Evolutionary conservation across 225 moss, liverwort and hornwort genomes (phyloP).

Genomic region (Polytrichum formosum): DNA sequence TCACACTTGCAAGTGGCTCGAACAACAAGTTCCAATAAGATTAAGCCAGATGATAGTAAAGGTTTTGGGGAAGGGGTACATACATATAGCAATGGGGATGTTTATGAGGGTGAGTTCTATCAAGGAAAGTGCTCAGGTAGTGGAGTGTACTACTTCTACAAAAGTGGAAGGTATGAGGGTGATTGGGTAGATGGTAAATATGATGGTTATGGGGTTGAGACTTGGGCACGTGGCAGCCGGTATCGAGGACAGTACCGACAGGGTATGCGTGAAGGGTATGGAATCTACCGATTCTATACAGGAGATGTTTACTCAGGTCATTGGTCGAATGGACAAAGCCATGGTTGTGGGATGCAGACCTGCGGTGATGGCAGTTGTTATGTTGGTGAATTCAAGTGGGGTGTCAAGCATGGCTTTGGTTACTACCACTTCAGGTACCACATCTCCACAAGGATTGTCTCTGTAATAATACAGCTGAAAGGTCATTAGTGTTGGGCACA

Average conservation of each 20-base stretch:
- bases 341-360: conserved; percentile 87
- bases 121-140: conserved; percentile 81
- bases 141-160: conserved; percentile 93
- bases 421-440: conserved; percentile 83
- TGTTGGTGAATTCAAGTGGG: conserved; percentile 95
- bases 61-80: conserved; percentile 76
- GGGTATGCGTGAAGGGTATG: conserved; percentile 85
- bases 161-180: conserved; percentile 92
- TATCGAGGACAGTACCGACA: conserved; percentile 88
- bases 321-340: conserved; percentile 94
- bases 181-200: conserved; percentile 98
- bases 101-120: conserved; percentile 88
- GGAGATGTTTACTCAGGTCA: conserved; percentile 93
- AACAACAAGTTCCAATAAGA: conserved; percentile 40
- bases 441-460: background rate
- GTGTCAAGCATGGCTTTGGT: conserved; percentile 85
- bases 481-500: no score
- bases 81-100: conserved; percentile 88
- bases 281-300: conserved; percentile 90
- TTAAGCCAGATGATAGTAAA: conserved; percentile 54
- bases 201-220: conserved; percentile 88
- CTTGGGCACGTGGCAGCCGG: conserved; percentile 93
- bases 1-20: conserved; percentile 47
- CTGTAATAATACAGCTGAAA: no score
- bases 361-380: conserved; percentile 91